Percentiles rank a stretch among this genome's conserved stretches.
These are phyloP conservation scores for Xanthoceras sorbifolium DNA, from an alignment of 345 rosid species.

Conservation along the genomic window DNA sequence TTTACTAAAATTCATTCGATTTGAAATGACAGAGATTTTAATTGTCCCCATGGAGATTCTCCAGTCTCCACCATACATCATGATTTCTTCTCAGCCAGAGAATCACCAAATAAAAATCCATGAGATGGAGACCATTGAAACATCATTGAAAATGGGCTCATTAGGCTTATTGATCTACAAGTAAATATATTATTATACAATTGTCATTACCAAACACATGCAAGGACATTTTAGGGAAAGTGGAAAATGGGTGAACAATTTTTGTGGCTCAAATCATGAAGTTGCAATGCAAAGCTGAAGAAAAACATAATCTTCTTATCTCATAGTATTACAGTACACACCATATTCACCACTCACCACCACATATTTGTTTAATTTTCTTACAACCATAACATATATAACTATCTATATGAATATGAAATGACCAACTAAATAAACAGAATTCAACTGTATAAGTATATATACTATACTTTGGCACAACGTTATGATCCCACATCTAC, in stretches of 20 bases:
- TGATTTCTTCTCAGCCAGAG: slow-evolving; percentile 22
- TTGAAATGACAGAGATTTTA: slow-evolving; percentile 23
- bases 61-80: slow-evolving; percentile 19
- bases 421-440: not conserved
- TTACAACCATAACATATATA: slow-evolving; percentile 49
- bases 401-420: not conserved
- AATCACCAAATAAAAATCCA: slow-evolving; percentile 13
- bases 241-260: not conserved
- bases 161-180: not conserved
- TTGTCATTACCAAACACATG: not conserved
- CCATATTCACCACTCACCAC: slow-evolving; percentile 74
- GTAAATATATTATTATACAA: no score
- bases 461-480: no score
- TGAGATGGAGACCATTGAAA: not conserved
- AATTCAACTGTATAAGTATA: slow-evolving; percentile 22
- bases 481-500: no score
- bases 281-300: not conserved
- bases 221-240: slow-evolving; percentile 12
- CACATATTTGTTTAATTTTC: slow-evolving; percentile 34
- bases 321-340: slow-evolving; percentile 25
- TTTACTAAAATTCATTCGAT: not conserved
- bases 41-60: slow-evolving; percentile 20
- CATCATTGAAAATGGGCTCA: not conserved
- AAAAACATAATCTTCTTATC: slow-evolving; percentile 62
- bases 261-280: slow-evolving; percentile 42